phyloP scores from a whole-genome alignment of 2,329 filamentous ascomycete genomes.

The Penicillium aurantiogriseum region DNA sequence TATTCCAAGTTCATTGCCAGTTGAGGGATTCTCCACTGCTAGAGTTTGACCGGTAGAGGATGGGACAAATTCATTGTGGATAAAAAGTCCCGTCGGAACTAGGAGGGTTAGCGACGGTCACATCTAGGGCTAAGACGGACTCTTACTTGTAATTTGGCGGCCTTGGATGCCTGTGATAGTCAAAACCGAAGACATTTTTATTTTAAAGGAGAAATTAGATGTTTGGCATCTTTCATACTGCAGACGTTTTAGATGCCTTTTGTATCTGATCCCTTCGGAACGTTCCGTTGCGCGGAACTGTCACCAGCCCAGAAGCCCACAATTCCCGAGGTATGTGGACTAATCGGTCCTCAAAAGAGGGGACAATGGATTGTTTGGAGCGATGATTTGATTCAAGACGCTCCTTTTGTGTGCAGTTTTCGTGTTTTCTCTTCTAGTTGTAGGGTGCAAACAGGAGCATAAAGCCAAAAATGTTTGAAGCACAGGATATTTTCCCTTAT shows the following conservation, averaged over 20 bases:
- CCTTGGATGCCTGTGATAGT: conserved; percentile 18
- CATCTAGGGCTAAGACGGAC: not conserved
- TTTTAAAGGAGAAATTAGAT: not conserved
- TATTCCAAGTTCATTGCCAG: conserved; percentile 20
- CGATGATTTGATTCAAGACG: too few species aligned
- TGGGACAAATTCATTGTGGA: conserved; percentile 29
- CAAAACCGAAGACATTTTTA: conserved; percentile 10
- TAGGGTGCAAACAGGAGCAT: too few species aligned
- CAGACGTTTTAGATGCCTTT: not conserved
- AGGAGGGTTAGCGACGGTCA: not conserved
- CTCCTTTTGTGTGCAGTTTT: not conserved
- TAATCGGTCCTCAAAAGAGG: not conserved
- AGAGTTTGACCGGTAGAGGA: conserved; percentile 21
- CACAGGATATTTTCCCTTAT: not conserved
- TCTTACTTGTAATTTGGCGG: conserved; percentile 17
- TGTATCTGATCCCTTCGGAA: conserved; percentile 2
- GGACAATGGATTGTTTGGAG: not conserved
- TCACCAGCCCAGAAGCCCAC: not conserved
- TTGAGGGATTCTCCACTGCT: conserved; percentile 27
- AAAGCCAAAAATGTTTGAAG: not conserved
- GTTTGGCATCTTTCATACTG: not conserved
- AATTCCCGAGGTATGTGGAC: not conserved
- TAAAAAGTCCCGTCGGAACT: conserved; percentile 31
- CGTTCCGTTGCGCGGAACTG: conserved; percentile 6
- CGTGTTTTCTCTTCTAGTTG: not conserved